Conservation (phyloP, 768 basidiomycete species). For the Mycena albidolilacea region DNA sequence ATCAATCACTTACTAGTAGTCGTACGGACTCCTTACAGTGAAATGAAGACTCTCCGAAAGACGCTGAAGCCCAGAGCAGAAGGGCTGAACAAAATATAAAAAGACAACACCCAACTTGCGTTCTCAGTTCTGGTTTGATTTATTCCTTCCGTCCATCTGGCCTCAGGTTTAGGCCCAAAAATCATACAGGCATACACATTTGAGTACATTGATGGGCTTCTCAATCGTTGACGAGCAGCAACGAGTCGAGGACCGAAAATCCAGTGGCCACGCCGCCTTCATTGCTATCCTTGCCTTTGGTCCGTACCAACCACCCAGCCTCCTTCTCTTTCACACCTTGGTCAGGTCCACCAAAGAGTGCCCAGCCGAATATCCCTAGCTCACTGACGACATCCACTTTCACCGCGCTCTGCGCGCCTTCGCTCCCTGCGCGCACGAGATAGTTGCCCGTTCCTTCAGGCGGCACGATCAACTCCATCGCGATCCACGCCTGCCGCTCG, state of each 20-base stretch:
- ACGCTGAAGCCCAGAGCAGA: too few relatives aligned
- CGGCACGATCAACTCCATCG: constrained; percentile 93
- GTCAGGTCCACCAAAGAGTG: constrained; percentile 72
- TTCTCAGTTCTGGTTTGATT: too few relatives aligned
- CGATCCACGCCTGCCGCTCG: constrained; percentile 91
- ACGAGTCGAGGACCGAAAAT: constrained; percentile 81
- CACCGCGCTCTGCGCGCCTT: constrained; percentile 52
- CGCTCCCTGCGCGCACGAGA: constrained; percentile 81
- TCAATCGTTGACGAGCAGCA: constrained; percentile 68
- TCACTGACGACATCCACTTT: constrained; percentile 87
- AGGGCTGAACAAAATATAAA: too few relatives aligned
- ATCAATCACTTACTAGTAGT: too few relatives aligned
- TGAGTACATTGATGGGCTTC: neutral
- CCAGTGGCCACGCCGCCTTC: constrained; percentile 94
- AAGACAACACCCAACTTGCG: too few relatives aligned
- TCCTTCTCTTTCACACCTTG: constrained; percentile 70
- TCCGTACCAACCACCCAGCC: constrained; percentile 89
- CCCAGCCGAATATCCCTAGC: constrained; percentile 93
- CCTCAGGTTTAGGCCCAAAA: too few relatives aligned
- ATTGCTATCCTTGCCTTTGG: constrained; percentile 91
- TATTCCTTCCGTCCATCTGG: too few relatives aligned
- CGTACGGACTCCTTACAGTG: too few relatives aligned
- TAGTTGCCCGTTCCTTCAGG: constrained; percentile 79
- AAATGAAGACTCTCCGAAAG: too few relatives aligned
- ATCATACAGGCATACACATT: too few relatives aligned